A percentile compares a stretch with the other conserved stretches of the same genome.
Conservation (phyloP, 305 asterid genomes). For the Rubia occidens region DNA sequence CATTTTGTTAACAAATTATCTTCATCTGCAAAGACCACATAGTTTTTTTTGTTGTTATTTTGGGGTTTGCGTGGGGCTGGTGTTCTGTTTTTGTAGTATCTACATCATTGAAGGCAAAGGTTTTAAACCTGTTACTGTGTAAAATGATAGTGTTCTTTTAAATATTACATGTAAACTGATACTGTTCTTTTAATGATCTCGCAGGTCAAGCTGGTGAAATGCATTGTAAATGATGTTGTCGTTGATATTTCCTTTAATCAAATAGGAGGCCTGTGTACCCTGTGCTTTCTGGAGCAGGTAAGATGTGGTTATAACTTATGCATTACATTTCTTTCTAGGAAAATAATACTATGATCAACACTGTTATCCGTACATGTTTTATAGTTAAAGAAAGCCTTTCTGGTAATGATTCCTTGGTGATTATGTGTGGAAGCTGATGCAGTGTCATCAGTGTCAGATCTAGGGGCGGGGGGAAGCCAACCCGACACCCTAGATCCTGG, state of each 20-base stretch:
- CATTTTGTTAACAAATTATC: background rate
- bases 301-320: background rate
- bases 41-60: background rate
- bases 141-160: background rate
- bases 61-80: background rate
- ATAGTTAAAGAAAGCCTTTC: background rate
- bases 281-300: conserved; percentile 96
- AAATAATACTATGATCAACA: background rate
- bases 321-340: background rate
- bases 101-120: background rate
- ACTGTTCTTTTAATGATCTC: background rate
- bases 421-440: background rate
- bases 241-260: conserved; percentile 90
- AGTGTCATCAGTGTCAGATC: background rate
- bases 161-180: background rate
- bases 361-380: background rate
- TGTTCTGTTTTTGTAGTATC: background rate
- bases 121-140: background rate
- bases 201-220: conserved; percentile 88
- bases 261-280: conserved; percentile 81
- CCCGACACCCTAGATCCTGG: background rate
- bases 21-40: background rate
- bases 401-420: background rate
- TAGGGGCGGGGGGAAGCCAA: background rate
- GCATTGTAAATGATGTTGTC: conserved; percentile 74